Evolutionary conservation across 176 grass and related monocot species (phyloP).

Genomic region (Rhipidocladum racemiflorum): DNA sequence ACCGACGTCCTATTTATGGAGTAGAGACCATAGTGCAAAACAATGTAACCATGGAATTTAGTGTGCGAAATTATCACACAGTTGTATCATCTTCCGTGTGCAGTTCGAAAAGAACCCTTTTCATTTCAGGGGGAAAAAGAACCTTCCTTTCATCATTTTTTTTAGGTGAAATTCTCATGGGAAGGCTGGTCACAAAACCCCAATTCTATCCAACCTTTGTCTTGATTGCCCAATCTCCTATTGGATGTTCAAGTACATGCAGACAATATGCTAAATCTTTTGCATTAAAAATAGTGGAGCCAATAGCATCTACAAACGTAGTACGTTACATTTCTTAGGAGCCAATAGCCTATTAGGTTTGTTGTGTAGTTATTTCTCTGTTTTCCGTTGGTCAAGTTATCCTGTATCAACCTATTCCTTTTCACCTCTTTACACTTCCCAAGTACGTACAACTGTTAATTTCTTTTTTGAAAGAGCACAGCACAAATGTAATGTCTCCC

Average conservation of each 20-base stretch:
- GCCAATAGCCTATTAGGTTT: background rate
- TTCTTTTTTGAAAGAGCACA: background rate
- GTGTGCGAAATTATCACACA: background rate
- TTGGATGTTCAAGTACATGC: background rate
- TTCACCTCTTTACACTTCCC: background rate
- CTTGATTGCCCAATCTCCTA: background rate
- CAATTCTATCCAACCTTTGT: background rate
- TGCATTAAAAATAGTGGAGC: background rate
- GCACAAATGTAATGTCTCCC: background rate
- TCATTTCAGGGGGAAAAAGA: background rate
- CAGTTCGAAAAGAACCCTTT: background rate
- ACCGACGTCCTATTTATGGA: background rate
- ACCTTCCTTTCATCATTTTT: background rate
- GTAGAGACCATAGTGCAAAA: background rate
- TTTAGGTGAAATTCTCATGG: background rate
- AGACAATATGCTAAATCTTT: background rate
- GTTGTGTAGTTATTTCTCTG: background rate
- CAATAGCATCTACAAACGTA: background rate
- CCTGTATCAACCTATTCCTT: background rate
- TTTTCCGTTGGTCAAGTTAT: background rate
- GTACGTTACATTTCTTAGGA: background rate
- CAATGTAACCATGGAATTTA: background rate
- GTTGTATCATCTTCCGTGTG: background rate
- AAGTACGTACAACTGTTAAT: background rate
- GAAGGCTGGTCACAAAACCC: background rate